These are phyloP conservation scores for Rhodomyrtus tomentosa DNA, from an alignment of 345 rosid species.

Conservation along the genomic window DNA sequence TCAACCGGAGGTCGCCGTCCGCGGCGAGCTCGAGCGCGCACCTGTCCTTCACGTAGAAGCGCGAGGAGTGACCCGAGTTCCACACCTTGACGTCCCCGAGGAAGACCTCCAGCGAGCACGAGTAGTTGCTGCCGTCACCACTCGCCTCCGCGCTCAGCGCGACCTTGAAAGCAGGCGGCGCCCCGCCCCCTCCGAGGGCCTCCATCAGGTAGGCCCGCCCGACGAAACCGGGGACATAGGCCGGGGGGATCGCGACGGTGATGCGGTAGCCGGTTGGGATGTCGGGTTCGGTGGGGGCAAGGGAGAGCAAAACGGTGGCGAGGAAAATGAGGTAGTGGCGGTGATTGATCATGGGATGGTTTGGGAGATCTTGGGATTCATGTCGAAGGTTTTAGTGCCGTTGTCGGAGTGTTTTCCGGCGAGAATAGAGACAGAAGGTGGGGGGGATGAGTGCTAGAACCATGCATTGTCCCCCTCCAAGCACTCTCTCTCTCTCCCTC, in stretches of 20 bases:
- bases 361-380: background rate
- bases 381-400: background rate
- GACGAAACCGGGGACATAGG: constrained; percentile 28
- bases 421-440: background rate
- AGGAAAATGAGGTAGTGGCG: background rate
- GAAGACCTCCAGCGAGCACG: constrained; percentile 63
- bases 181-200: constrained; percentile 10
- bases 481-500: background rate
- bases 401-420: background rate
- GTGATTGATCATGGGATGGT: background rate
- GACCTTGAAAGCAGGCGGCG: constrained; percentile 38
- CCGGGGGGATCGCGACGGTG: constrained; percentile 41
- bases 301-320: background rate
- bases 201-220: constrained; percentile 71
- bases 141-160: constrained; percentile 61
- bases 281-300: constrained; percentile 27
- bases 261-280: constrained; percentile 35
- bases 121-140: constrained; percentile 19
- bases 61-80: constrained; percentile 80
- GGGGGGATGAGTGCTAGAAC: background rate
- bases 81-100: constrained; percentile 80
- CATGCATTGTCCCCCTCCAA: background rate
- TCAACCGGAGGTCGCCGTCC: constrained; percentile 66
- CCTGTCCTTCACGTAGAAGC: constrained; percentile 29
- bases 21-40: constrained; percentile 54